Conservation (phyloP, 2,329 filamentous ascomycete genomes). For the Fusarium drepaniforme region DNA sequence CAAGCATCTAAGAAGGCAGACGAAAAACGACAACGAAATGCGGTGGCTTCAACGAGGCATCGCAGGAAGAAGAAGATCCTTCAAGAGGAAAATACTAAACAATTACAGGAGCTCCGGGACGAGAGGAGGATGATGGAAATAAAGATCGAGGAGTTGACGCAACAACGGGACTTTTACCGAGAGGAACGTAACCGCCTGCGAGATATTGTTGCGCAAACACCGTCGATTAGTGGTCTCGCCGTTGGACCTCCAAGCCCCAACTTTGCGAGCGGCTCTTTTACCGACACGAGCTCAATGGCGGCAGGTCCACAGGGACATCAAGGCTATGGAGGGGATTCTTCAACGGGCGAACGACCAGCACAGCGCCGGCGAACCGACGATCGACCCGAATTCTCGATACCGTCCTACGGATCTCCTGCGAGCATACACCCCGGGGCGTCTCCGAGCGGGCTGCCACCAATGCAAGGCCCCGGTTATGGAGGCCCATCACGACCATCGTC, state of each 20-base stretch:
- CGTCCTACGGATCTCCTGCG: conserved; percentile 53
- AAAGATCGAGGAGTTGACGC: conserved; percentile 58
- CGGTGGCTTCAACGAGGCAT: conserved; percentile 86
- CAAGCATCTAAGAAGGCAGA: conserved; percentile 86
- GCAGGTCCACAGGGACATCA: conserved; percentile 44
- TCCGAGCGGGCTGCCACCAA: conserved; percentile 56
- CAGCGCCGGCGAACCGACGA: conserved; percentile 63
- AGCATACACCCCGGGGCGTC: conserved; percentile 46
- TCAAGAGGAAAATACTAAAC: conserved; percentile 78
- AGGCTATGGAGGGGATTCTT: conserved; percentile 56
- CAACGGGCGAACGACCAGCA: conserved; percentile 59
- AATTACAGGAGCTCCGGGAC: conserved; percentile 76
- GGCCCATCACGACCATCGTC: conserved; percentile 53
- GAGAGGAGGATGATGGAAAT: conserved; percentile 74
- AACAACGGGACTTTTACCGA: conserved; percentile 76
- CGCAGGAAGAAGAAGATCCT: conserved; percentile 85
- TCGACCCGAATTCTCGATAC: conserved; percentile 56
- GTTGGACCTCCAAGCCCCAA: conserved; percentile 66
- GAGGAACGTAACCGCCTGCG: conserved; percentile 78
- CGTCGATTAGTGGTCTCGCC: conserved; percentile 66
- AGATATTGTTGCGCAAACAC: conserved; percentile 72
- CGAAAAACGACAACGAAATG: conserved; percentile 88
- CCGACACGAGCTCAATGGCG: conserved; percentile 53
- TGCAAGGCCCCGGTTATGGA: conserved; percentile 54
- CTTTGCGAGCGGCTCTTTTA: conserved; percentile 51